phyloP scores from a whole-genome alignment of 2,329 filamentous ascomycete genomes.

The Colletotrichum neosansevieriae region DNA sequence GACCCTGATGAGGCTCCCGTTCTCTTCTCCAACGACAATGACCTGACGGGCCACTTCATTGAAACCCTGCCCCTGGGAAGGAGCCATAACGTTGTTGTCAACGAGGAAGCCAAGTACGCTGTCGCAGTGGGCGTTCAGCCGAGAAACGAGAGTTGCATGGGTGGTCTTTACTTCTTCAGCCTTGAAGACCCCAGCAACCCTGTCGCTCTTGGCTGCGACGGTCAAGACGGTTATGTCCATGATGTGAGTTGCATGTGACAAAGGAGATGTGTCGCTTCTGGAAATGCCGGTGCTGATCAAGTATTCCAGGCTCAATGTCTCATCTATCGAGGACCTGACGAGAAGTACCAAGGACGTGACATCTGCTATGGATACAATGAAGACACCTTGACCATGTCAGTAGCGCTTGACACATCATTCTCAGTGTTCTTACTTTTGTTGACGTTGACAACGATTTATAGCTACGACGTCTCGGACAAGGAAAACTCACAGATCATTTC shows the following conservation, averaged over 20 bases:
- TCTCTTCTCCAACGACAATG: constrained; percentile 46
- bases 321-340: constrained; percentile 63
- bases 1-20: constrained; percentile 50
- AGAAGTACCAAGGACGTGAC: constrained; percentile 57
- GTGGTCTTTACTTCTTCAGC: constrained; percentile 67
- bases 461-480: constrained; percentile 65
- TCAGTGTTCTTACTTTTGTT: too few species aligned
- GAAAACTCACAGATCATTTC: constrained; percentile 60
- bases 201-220: constrained; percentile 62
- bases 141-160: constrained; percentile 53
- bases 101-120: constrained; percentile 59
- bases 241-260: constrained; percentile 47
- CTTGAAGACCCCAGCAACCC: constrained; percentile 64
- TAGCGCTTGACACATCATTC: too few species aligned
- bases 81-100: constrained; percentile 63
- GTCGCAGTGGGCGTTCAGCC: constrained; percentile 55
- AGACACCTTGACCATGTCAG: constrained; percentile 59
- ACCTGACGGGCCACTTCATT: constrained; percentile 48
- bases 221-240: constrained; percentile 67
- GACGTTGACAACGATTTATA: constrained; percentile 2
- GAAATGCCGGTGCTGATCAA: neutral
- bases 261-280: too few species aligned
- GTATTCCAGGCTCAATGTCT: constrained; percentile 65
- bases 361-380: constrained; percentile 68
- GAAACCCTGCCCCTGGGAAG: constrained; percentile 51